Evolutionary conservation across 1,284 basidiomycete genomes (phyloP).

Genomic region (Ganoderma meredithae): DNA sequence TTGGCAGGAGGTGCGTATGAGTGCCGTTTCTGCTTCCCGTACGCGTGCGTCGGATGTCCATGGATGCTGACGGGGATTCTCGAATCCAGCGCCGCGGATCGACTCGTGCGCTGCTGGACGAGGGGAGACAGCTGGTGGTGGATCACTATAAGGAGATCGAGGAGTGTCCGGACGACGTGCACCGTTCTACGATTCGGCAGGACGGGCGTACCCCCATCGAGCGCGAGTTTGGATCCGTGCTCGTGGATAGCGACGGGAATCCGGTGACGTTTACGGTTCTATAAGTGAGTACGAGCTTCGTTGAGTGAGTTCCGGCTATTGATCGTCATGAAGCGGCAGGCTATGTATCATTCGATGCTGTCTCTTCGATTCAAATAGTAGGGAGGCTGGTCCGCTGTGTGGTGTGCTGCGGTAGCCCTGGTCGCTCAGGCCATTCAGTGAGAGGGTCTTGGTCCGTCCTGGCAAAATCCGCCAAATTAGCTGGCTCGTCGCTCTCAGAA

Average conservation of each 20-base stretch:
- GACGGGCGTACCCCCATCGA: background rate
- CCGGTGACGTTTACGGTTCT: background rate
- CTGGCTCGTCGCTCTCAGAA: background rate
- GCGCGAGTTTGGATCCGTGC: background rate
- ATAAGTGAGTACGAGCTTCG: background rate
- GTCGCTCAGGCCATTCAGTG: background rate
- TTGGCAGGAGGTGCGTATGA: background rate
- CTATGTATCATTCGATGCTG: background rate
- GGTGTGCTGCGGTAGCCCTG: background rate
- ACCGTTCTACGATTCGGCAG: background rate
- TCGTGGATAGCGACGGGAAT: background rate
- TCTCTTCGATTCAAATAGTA: background rate
- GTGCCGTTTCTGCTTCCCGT: no score
- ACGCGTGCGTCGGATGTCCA: no score
- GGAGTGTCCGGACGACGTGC: background rate
- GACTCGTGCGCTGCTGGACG: background rate
- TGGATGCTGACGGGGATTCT: background rate
- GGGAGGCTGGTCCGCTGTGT: no score
- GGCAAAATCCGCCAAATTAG: no score
- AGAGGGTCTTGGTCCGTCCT: background rate
- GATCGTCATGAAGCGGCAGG: background rate
- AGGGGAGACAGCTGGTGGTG: background rate
- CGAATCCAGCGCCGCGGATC: background rate
- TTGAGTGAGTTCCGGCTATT: background rate
- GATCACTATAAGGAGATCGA: constrained; percentile 1